These are phyloP conservation scores for Oenanthe sinensis DNA, from an alignment of 129 eudicot genomes.

Conservation along the genomic window DNA sequence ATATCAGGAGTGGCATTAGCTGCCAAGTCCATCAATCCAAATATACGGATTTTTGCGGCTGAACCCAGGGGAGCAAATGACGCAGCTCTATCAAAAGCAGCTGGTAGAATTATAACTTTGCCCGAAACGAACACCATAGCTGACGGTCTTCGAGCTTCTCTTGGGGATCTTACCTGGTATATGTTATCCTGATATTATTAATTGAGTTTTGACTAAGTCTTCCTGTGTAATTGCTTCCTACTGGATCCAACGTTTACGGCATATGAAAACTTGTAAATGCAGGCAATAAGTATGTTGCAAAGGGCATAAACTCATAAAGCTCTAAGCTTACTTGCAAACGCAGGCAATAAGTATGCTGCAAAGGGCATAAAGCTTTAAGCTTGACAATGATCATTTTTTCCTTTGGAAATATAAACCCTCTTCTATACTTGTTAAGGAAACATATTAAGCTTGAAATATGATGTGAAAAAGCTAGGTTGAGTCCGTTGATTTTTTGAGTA, in stretches of 20 bases:
- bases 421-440: too few relatives aligned
- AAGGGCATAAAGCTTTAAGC: background rate
- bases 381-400: background rate
- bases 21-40: constrained; percentile 87
- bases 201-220: background rate
- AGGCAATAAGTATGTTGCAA: background rate
- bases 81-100: constrained; percentile 80
- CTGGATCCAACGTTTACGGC: background rate
- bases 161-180: constrained; percentile 90
- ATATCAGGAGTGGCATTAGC: constrained; percentile 88
- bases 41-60: constrained; percentile 75
- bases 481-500: background rate
- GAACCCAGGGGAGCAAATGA: constrained; percentile 96
- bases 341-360: too few relatives aligned
- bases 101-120: constrained; percentile 59
- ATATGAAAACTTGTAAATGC: background rate
- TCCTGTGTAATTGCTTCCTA: background rate
- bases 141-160: constrained; percentile 96
- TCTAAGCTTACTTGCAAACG: too few relatives aligned
- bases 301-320: too few relatives aligned
- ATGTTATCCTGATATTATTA: background rate
- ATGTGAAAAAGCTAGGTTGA: background rate
- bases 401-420: background rate
- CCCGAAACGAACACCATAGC: constrained; percentile 76
- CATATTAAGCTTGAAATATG: too few relatives aligned